Evolutionary conservation across 768 basidiomycete species (phyloP).

Genomic region (Vishniacozyma victoriae): DNA sequence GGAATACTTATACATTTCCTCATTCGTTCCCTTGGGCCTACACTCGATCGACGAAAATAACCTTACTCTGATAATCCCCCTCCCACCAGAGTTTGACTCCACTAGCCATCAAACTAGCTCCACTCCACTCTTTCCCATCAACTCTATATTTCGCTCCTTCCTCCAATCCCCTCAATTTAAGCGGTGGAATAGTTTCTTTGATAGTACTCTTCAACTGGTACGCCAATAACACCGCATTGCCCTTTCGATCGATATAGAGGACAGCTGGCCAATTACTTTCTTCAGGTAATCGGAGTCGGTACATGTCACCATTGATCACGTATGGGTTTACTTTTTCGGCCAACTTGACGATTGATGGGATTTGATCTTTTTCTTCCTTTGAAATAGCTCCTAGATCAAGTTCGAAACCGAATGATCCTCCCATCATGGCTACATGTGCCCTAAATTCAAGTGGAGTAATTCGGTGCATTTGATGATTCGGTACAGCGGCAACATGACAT

Average conservation of each 20-base stretch:
- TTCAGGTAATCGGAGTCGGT: slow-evolving; percentile 14
- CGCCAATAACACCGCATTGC: slow-evolving; percentile 18
- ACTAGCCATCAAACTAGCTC: slow-evolving; percentile 17
- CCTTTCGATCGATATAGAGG: slow-evolving; percentile 16
- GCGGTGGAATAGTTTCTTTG: slow-evolving; percentile 4
- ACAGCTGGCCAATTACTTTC: slow-evolving; percentile 23
- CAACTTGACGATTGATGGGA: slow-evolving; percentile 14
- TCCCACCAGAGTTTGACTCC: slow-evolving; percentile 13
- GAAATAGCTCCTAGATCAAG: slow-evolving; percentile 18
- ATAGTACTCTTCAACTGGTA: slow-evolving; percentile 4
- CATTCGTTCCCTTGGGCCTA: no score
- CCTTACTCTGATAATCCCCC: slow-evolving; percentile 24
- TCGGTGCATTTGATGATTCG: slow-evolving; percentile 24
- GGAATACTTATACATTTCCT: no score
- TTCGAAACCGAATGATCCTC: slow-evolving; percentile 35
- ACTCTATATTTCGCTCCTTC: slow-evolving; percentile 7
- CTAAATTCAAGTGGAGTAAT: slow-evolving; percentile 24
- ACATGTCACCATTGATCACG: slow-evolving; percentile 27
- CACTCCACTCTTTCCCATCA: slow-evolving; percentile 4
- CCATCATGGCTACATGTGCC: slow-evolving; percentile 36
- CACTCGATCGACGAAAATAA: slow-evolving; percentile 11
- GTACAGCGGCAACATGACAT: slow-evolving; percentile 26
- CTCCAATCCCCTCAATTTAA: slow-evolving; percentile 21
- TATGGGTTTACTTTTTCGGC: slow-evolving; percentile 19
- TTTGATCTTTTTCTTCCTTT: slow-evolving; percentile 14